phyloP scores from a whole-genome alignment of 2,329 filamentous ascomycete species.

The Aspergillus jensenii region DNA sequence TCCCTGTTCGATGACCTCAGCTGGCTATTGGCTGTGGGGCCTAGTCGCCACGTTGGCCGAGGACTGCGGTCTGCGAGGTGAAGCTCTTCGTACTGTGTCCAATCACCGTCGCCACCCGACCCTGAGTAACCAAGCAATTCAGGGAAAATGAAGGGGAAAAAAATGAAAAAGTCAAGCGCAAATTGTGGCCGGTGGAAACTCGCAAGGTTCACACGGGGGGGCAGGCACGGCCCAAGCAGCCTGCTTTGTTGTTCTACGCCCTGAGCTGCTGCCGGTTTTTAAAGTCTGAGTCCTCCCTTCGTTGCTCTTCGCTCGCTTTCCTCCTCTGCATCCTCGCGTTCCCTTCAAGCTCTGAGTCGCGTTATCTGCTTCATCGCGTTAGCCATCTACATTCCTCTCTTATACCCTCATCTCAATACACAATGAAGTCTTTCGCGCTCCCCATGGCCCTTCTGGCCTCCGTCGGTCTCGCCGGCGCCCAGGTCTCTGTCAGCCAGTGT shows the following conservation, averaged over 20 bases:
- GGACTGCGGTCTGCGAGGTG: not conserved
- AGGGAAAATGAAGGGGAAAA: not conserved
- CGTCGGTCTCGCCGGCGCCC: slow-evolving; percentile 25
- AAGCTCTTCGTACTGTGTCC: not conserved
- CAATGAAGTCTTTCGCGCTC: slow-evolving; percentile 36
- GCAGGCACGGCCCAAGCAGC: not conserved
- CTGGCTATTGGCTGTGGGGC: not conserved
- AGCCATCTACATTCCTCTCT: not conserved
- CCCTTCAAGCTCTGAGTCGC: not conserved
- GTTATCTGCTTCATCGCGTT: not conserved
- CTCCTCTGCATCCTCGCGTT: not conserved
- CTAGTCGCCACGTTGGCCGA: not conserved
- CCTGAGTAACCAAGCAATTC: not conserved
- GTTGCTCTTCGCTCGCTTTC: slow-evolving; percentile 9
- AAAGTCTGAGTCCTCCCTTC: slow-evolving; percentile 1
- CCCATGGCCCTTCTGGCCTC: slow-evolving; percentile 31
- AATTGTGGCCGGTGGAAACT: not conserved
- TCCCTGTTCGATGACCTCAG: not conserved
- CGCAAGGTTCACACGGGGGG: not conserved
- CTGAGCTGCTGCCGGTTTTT: slow-evolving; percentile 5
- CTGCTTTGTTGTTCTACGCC: not conserved
- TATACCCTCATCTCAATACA: slow-evolving; percentile 13
- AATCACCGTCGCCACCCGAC: not conserved
- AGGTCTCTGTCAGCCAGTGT: slow-evolving; percentile 28
- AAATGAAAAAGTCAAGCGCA: not conserved